phyloP scores from a whole-genome alignment of 768 basidiomycete species.

The Macrolepiota albuminosa region DNA sequence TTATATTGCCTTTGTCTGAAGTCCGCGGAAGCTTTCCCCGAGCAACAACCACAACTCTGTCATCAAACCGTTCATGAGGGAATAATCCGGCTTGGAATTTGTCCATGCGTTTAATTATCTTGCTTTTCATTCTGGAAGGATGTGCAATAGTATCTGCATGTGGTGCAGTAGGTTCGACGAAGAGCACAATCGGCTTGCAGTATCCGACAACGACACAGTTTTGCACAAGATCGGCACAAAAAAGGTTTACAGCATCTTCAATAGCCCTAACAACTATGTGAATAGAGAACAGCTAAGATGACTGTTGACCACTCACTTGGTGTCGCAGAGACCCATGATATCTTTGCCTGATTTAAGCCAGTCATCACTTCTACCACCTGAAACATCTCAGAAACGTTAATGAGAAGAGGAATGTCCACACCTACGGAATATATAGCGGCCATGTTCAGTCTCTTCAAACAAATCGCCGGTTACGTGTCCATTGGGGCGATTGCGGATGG shows the following conservation, averaged over 20 bases:
- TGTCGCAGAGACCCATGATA: constrained; percentile 5
- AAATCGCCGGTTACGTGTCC: constrained; percentile 9
- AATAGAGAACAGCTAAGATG: neutral
- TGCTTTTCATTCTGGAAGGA: neutral
- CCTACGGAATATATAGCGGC: constrained; percentile 7
- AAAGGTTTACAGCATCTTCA: neutral
- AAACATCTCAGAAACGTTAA: neutral
- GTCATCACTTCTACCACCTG: constrained; percentile 10
- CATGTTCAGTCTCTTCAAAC: constrained; percentile 5
- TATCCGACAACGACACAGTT: constrained; percentile 8
- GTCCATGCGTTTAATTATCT: neutral
- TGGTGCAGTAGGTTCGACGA: neutral
- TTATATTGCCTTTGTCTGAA: neutral
- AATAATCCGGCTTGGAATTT: neutral
- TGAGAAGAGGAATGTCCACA: neutral
- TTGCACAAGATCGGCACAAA: constrained; percentile 2
- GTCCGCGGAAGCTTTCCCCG: neutral
- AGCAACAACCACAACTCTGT: neutral
- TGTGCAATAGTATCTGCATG: neutral
- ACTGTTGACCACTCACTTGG: neutral
- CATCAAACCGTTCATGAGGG: neutral
- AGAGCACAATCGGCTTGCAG: constrained; percentile 8
- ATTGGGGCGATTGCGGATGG: constrained; percentile 5
- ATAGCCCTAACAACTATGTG: neutral
- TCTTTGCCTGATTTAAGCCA: constrained; percentile 6